A percentile compares a stretch with the other conserved stretches of the same genome.
These are phyloP conservation scores for Flaveria ramosissima DNA, from an alignment of 129 eudicot genomes.

Conservation along the genomic window DNA sequence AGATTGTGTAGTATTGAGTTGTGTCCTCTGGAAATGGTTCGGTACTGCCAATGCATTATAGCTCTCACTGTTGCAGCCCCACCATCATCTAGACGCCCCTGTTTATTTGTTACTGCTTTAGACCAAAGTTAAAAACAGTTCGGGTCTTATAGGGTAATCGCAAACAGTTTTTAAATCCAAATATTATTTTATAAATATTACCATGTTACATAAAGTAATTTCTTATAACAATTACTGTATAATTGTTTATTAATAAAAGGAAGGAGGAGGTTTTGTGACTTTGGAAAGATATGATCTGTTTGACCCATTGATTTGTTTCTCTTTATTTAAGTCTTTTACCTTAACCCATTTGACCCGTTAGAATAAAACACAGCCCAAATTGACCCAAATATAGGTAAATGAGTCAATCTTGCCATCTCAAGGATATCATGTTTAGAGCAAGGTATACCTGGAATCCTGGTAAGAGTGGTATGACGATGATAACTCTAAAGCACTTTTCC, in stretches of 20 bases:
- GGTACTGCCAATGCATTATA: constrained; percentile 95
- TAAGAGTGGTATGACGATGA: constrained; percentile 81
- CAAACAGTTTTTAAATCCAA: not conserved
- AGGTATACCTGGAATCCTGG: constrained; percentile 90
- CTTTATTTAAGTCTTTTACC: not conserved
- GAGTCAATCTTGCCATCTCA: not conserved
- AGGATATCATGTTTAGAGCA: constrained; percentile 3
- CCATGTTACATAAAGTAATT: not conserved
- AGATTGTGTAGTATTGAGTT: constrained; percentile 77
- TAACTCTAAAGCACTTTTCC: constrained; percentile 73
- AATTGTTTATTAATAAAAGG: not conserved
- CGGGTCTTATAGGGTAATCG: not conserved
- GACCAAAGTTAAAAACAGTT: constrained; percentile 1
- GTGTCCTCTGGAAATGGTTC: constrained; percentile 80
- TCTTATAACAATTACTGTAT: not conserved
- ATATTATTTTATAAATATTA: not conserved
- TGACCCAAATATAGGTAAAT: constrained; percentile 1
- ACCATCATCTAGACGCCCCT: constrained; percentile 96
- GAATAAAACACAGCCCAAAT: not conserved
- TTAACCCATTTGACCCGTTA: constrained; percentile 11
- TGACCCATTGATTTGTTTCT: constrained; percentile 5
- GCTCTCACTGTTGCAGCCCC: constrained; percentile 99
- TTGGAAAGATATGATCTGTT: not conserved
- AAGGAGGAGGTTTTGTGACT: constrained; percentile 1
- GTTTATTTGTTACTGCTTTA: constrained; percentile 18